Conservation (phyloP, 768 basidiomycete species). For the Brasilioporus rufonigricans region DNA sequence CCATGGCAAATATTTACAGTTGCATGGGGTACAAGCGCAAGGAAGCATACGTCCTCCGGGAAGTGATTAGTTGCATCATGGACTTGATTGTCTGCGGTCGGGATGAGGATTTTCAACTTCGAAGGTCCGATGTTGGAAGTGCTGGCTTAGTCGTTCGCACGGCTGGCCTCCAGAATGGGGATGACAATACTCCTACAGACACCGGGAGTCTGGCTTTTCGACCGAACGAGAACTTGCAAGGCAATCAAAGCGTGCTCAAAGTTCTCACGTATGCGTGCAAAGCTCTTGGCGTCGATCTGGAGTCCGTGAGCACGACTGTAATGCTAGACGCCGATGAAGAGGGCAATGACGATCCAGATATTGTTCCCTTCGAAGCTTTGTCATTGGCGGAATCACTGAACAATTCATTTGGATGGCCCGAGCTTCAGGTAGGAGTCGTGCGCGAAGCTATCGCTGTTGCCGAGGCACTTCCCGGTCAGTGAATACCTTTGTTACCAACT, state of each 20-base stretch:
- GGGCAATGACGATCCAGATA: slow-evolving; percentile 2
- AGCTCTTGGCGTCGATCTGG: slow-evolving; percentile 80
- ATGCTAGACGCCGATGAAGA: slow-evolving; percentile 22
- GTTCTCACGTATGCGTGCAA: slow-evolving; percentile 74
- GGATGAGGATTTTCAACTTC: slow-evolving; percentile 61
- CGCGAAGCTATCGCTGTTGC: slow-evolving; percentile 90
- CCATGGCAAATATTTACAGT: slow-evolving; percentile 71
- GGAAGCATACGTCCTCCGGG: slow-evolving; percentile 83
- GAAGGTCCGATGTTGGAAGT: slow-evolving; percentile 34
- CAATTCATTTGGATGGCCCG: slow-evolving; percentile 86
- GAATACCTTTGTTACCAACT: not conserved
- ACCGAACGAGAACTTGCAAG: slow-evolving; percentile 69
- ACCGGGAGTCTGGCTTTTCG: slow-evolving; percentile 67
- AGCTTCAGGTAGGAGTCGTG: slow-evolving; percentile 90
- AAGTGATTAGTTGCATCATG: slow-evolving; percentile 80
- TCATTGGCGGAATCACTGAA: slow-evolving; percentile 34
- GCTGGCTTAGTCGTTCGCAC: slow-evolving; percentile 51
- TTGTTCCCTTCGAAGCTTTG: slow-evolving; percentile 37
- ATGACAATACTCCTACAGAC: slow-evolving; percentile 4
- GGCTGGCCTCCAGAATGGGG: slow-evolving; percentile 34
- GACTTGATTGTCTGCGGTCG: slow-evolving; percentile 85
- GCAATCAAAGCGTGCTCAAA: slow-evolving; percentile 78
- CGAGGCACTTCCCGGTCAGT: slow-evolving; percentile 84
- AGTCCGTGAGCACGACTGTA: slow-evolving; percentile 57
- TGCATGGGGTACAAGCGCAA: slow-evolving; percentile 84